Base-by-base conservation (phyloP, 148 eudicot genomes). In the Rhododendron mucronatum region DNA sequence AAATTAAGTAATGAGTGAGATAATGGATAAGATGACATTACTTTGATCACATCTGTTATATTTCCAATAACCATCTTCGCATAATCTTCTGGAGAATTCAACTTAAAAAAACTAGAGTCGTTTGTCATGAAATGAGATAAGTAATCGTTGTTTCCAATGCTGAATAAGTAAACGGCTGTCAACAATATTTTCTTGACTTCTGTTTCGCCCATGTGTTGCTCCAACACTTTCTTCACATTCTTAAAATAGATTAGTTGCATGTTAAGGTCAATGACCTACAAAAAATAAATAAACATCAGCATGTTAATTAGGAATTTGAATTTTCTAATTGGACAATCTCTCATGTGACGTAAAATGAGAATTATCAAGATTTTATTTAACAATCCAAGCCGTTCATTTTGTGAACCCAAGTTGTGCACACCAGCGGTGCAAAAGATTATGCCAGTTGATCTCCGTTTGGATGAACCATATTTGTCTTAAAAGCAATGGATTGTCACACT, bases 171-270 rank as follows among this genome's bases (percentile, higher is more conserved):
- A 69, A 69, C 75, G 14, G 75, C 75, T 28, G 21, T 86, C 78
- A 71, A 78, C 28, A 91, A 15, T 57, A 63, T 81, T 35, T 41
- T 78, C 65, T 78, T 85, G 39, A 93, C 86, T 83, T 92, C 82
- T 23, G 37, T 37, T 10, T 89, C 82, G 39, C 94, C 94, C 33
- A 89, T 77, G 44, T 83, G 69, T 37, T 85, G 20, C 88, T 75
- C 79, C 7, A 91, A n/a, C 87, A 80, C 11, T 77, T 88, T 88
- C 37, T 26, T 84, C 61, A 89, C 89, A 44, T 91, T 79, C 85
- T 87, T 89, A 86, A 88, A 93, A 77, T 85, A 77, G 14, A 48
- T 88, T 26, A 93, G 55, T 35, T 93, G 95, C 87, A 87, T 91
- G 77, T 91, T 89, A 0, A 92, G 89, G 78, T 84, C 87, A 5